phyloP scores from a whole-genome alignment of 148 eudicot species.

The Chenopodium suecicum region DNA sequence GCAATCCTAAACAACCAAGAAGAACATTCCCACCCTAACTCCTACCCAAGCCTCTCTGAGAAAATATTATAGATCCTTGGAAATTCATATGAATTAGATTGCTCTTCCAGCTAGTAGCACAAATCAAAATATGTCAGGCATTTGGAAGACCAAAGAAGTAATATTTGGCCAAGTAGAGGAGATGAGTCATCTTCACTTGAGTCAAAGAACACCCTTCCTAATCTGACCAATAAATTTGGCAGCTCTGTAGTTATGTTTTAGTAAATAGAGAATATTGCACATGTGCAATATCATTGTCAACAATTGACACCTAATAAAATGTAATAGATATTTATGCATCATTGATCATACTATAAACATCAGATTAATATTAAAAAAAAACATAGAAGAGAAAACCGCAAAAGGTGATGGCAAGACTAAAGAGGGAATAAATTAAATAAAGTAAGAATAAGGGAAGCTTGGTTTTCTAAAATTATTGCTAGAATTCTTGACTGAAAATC shows the following conservation, averaged over 20 bases:
- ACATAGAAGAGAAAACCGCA: neutral
- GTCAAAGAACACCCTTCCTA: neutral
- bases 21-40: neutral
- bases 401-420: neutral
- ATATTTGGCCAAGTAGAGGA: neutral
- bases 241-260: neutral
- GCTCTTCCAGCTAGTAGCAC: neutral
- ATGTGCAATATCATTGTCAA: neutral
- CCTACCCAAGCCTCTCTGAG: neutral
- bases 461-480: neutral
- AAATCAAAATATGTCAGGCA: neutral
- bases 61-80: neutral
- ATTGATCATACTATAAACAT: neutral
- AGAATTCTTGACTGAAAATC: neutral
- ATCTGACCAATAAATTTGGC: neutral
- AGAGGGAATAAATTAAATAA: neutral
- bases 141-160: neutral
- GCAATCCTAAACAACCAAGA: neutral
- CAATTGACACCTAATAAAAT: neutral
- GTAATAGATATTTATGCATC: neutral
- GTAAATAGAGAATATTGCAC: neutral
- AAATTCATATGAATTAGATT: neutral
- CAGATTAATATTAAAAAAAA: no score
- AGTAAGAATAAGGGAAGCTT: neutral
- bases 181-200: neutral